Conservation (phyloP, 768 basidiomycete species). For the Mycena kentingensis region DNA sequence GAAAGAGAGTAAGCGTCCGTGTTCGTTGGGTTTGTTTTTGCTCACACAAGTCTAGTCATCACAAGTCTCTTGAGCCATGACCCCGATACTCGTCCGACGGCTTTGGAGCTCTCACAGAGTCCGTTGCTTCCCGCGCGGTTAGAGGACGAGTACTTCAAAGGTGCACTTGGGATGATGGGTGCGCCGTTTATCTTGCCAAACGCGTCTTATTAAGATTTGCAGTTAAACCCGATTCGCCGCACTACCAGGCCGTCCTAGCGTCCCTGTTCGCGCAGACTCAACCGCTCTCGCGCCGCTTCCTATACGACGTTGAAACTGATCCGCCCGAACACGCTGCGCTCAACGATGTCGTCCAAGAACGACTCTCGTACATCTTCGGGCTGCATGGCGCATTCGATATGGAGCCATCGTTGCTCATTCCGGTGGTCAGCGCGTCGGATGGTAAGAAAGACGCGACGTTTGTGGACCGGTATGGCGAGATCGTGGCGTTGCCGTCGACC, state of each 20-base stretch:
- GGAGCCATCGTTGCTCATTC: slow-evolving; percentile 84
- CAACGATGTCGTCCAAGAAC: slow-evolving; percentile 76
- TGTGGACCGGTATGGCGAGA: slow-evolving; percentile 79
- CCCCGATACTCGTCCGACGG: slow-evolving; percentile 74
- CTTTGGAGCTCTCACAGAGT: slow-evolving; percentile 82
- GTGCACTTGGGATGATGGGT: slow-evolving; percentile 77
- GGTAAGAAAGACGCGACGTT: slow-evolving; percentile 68
- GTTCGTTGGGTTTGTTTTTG: slow-evolving; percentile 2
- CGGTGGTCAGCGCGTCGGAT: slow-evolving; percentile 62
- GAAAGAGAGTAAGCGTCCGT: slow-evolving; percentile 59
- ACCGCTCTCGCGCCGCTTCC: slow-evolving; percentile 61
- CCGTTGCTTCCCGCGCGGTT: slow-evolving; percentile 71
- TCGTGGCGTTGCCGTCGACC: slow-evolving; percentile 73
- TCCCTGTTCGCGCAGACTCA: slow-evolving; percentile 77
- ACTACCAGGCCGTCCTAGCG: slow-evolving; percentile 76
- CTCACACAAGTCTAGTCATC: slow-evolving; percentile 79
- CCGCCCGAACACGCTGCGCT: slow-evolving; percentile 70
- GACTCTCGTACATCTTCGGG: slow-evolving; percentile 74
- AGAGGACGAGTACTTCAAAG: slow-evolving; percentile 86
- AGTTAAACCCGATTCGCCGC: slow-evolving; percentile 82
- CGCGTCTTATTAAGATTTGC: not conserved
- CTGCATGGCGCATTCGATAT: slow-evolving; percentile 90
- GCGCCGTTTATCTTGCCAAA: slow-evolving; percentile 27
- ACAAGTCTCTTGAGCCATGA: slow-evolving; percentile 81
- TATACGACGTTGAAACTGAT: slow-evolving; percentile 75